Evolutionary conservation across 1,284 basidiomycete species (phyloP).

Genomic region (Lentinus polychrous): DNA sequence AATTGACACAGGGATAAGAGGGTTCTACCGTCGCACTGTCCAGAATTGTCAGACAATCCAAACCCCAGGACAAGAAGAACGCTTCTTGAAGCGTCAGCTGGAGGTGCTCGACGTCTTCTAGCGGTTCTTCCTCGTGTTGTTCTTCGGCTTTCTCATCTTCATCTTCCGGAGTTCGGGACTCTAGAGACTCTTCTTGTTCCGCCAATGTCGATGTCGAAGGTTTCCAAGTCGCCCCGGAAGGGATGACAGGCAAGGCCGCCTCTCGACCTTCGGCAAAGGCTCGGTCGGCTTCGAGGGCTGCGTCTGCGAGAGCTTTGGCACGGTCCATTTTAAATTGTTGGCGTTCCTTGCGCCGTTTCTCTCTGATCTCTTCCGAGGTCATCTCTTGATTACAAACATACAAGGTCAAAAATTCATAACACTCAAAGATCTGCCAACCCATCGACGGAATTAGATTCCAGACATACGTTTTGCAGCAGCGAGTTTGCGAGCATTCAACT

Average conservation of each 20-base stretch:
- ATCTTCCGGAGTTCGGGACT: background rate
- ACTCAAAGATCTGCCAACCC: background rate
- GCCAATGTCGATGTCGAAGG: conserved; percentile 26
- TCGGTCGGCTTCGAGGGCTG: conserved; percentile 67
- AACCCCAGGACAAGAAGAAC: conserved; percentile 82
- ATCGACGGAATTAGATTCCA: background rate
- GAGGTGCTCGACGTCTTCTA: conserved; percentile 82
- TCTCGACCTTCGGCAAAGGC: conserved; percentile 64
- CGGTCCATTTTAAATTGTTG: conserved; percentile 90
- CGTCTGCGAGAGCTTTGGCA: conserved; percentile 68
- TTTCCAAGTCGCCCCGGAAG: conserved; percentile 74
- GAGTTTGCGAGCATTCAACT: conserved; percentile 54
- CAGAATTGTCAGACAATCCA: conserved; percentile 79
- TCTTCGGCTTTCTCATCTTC: conserved; percentile 22
- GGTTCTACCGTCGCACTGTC: conserved; percentile 54
- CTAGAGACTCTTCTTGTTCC: conserved; percentile 4
- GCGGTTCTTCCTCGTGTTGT: conserved; percentile 39
- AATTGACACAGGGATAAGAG: background rate
- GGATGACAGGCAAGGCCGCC: conserved; percentile 38
- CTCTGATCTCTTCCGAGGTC: conserved; percentile 85
- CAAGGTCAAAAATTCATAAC: conserved; percentile 5
- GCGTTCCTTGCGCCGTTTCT: conserved; percentile 76
- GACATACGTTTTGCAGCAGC: conserved; percentile 51
- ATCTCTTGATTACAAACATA: conserved; percentile 38
- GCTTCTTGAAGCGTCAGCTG: conserved; percentile 91